Conservation (phyloP, 2,329 filamentous ascomycete species). For the Davidsoniella virescens region DNA sequence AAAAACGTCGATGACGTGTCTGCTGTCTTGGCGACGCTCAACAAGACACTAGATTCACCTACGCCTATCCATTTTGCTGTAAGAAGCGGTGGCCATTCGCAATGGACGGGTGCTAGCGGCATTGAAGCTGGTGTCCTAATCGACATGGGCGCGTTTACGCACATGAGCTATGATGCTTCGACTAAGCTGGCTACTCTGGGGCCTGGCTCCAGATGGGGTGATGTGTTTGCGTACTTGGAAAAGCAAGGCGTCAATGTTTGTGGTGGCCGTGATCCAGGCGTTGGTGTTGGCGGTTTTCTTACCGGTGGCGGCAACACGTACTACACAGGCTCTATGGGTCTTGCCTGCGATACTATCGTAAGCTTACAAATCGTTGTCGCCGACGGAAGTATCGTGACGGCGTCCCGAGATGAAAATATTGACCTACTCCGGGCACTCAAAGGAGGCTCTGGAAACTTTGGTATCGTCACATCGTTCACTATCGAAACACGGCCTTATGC, state of each 20-base stretch:
- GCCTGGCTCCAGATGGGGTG: constrained; percentile 28
- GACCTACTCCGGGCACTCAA: not conserved
- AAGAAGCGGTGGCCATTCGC: constrained; percentile 20
- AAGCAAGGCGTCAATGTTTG: constrained; percentile 23
- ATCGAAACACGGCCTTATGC: not conserved
- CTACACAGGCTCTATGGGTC: not conserved
- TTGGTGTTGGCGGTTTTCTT: not conserved
- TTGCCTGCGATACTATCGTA: not conserved
- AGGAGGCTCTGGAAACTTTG: constrained; percentile 1
- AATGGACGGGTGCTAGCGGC: constrained; percentile 17
- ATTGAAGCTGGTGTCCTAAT: constrained; percentile 9
- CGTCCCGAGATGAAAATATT: not conserved
- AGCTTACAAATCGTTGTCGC: not conserved
- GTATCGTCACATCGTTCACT: not conserved
- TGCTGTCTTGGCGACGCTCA: no score
- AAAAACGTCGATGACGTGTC: no score
- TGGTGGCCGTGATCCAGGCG: constrained; percentile 19
- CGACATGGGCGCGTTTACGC: not conserved
- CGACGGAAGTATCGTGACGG: not conserved
- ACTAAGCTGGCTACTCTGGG: constrained; percentile 21
- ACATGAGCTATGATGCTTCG: not conserved
- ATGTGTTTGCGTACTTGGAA: constrained; percentile 16
- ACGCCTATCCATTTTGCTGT: constrained; percentile 23
- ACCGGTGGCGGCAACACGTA: not conserved
- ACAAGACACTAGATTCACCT: no score